Evolutionary conservation across 2,329 filamentous ascomycete species (phyloP).

Genomic region (Gyromitra esculenta): DNA sequence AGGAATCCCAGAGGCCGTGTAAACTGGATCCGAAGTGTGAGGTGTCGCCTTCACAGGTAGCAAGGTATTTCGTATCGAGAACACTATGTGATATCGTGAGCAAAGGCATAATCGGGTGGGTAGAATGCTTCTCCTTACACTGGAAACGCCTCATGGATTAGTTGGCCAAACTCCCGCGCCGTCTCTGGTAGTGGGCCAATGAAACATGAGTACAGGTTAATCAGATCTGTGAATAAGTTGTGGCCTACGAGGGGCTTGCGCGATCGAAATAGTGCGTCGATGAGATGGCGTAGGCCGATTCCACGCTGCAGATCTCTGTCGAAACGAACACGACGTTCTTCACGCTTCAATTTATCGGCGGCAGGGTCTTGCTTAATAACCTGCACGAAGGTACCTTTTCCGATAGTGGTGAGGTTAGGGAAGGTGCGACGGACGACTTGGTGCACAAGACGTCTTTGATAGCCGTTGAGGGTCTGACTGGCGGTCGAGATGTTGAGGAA

Average conservation of each 20-base stretch:
- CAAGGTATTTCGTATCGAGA: constrained; percentile 71
- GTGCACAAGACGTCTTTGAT: constrained; percentile 73
- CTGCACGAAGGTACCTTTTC: constrained; percentile 62
- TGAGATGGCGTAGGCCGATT: constrained; percentile 55
- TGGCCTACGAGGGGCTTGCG: constrained; percentile 69
- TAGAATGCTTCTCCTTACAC: constrained; percentile 49
- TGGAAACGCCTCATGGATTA: constrained; percentile 65
- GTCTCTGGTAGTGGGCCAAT: constrained; percentile 68
- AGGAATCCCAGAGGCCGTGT: constrained; percentile 57
- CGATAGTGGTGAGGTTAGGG: constrained; percentile 62
- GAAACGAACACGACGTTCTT: constrained; percentile 55
- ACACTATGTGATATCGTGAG: constrained; percentile 62
- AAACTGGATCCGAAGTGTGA: constrained; percentile 60
- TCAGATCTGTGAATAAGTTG: constrained; percentile 72
- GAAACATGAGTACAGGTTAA: constrained; percentile 72
- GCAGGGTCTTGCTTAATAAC: constrained; percentile 62
- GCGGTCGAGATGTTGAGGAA: constrained; percentile 64
- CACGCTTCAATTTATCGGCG: constrained; percentile 61
- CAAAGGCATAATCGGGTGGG: background rate
- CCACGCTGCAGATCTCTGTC: constrained; percentile 52
- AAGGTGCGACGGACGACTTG: constrained; percentile 73
- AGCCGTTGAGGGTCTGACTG: constrained; percentile 64
- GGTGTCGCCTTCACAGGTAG: constrained; percentile 60
- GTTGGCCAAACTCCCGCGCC: constrained; percentile 66
- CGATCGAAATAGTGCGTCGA: constrained; percentile 56